Evolutionary conservation across 1,284 basidiomycete genomes (phyloP).

Genomic region (Agaricales sp.): DNA sequence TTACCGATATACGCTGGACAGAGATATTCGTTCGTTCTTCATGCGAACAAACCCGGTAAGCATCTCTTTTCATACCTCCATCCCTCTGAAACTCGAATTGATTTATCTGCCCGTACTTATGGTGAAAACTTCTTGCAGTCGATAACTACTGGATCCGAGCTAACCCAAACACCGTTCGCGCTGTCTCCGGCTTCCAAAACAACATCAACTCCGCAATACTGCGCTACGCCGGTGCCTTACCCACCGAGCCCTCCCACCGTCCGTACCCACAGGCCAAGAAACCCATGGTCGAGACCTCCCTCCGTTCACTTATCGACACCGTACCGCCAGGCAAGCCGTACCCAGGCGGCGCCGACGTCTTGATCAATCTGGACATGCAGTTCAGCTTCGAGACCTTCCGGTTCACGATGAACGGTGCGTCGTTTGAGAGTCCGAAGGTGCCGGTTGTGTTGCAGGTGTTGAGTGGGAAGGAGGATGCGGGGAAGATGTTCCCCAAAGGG

Average conservation of each 20-base stretch:
- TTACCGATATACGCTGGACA: slow-evolving; percentile 27
- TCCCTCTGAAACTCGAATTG: slow-evolving; percentile 25
- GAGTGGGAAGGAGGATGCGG: slow-evolving; percentile 18
- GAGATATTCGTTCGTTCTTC: slow-evolving; percentile 15
- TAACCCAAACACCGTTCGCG: slow-evolving; percentile 11
- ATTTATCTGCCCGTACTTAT: neutral
- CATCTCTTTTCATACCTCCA: slow-evolving; percentile 20
- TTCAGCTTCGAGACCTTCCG: neutral
- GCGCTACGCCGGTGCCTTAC: slow-evolving; percentile 22
- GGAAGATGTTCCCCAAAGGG: slow-evolving; percentile 19
- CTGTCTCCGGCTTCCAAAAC: slow-evolving; percentile 4
- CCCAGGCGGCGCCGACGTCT: slow-evolving; percentile 3
- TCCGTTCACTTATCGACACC: neutral
- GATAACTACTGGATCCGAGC: slow-evolving; percentile 3
- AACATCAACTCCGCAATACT: slow-evolving; percentile 18
- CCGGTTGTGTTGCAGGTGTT: slow-evolving; percentile 26
- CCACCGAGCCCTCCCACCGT: slow-evolving; percentile 13
- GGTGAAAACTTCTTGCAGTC: no score
- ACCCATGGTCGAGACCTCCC: slow-evolving; percentile 8
- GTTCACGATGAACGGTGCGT: slow-evolving; percentile 21
- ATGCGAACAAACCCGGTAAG: slow-evolving; percentile 22
- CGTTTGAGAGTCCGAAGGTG: slow-evolving; percentile 18
- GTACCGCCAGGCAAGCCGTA: neutral
- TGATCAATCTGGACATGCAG: slow-evolving; percentile 1
- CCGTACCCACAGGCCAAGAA: neutral